Conservation (phyloP, 257 asterid species). For the Capsicum rhomboideum region DNA sequence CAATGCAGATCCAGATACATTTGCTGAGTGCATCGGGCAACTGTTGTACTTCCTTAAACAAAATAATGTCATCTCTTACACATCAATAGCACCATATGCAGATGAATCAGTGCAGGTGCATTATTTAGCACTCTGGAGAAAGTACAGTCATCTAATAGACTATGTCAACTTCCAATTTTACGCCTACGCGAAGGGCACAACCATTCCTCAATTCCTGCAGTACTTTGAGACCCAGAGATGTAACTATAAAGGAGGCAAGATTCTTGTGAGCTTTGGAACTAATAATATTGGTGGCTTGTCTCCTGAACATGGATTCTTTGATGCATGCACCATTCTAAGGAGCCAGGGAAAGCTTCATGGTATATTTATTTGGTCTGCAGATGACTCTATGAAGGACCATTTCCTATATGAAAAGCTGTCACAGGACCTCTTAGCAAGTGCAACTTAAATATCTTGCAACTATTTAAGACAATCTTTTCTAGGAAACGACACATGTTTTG, state of each 20-base stretch:
- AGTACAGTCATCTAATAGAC: constrained; percentile 51
- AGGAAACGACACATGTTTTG: too few species aligned
- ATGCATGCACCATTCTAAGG: constrained; percentile 43
- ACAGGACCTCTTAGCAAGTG: constrained; percentile 41
- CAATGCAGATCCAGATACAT: constrained; percentile 48
- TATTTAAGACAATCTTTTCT: not conserved
- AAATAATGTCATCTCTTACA: constrained; percentile 32
- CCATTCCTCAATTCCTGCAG: constrained; percentile 44
- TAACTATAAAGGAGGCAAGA: constrained; percentile 45
- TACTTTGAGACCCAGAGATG: constrained; percentile 45
- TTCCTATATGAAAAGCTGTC: constrained; percentile 47
- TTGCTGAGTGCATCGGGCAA: constrained; percentile 60
- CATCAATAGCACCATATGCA: constrained; percentile 66
- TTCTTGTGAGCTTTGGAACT: constrained; percentile 55
- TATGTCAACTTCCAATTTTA: constrained; percentile 68
- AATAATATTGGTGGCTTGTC: constrained; percentile 59
- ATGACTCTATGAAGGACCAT: constrained; percentile 50
- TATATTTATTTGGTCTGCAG: constrained; percentile 81
- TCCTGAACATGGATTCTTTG: constrained; percentile 53
- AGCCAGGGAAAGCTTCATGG: constrained; percentile 58
- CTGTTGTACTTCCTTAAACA: constrained; percentile 48
- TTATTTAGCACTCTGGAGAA: constrained; percentile 62
- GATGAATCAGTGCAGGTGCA: constrained; percentile 33
- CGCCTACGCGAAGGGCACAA: constrained; percentile 42
- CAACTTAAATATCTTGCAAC: not conserved